Base-by-base conservation (phyloP, 148 eudicot species). In the Persicaria maculosa region DNA sequence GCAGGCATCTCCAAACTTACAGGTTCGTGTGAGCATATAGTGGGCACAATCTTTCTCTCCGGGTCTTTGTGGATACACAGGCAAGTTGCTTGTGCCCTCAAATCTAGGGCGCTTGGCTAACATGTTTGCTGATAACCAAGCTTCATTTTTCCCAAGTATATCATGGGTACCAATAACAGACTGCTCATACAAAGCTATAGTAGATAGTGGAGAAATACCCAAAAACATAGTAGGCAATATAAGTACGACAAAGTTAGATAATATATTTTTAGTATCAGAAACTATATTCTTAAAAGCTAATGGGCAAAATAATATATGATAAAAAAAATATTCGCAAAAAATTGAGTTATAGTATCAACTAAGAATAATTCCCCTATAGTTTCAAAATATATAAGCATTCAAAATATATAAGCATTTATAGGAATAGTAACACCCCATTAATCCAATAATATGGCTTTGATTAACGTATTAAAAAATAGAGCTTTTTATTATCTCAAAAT, bases 1-100 rank as follows among this genome's bases (percentile, higher is more conserved):
- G 99, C 99, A 95, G 86, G 71, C 85, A 71, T 95, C 97, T 88
- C 94, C 99, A 85, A 87, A 95, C 82, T 89, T 95, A 89, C 99
- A 95, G 86, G 92, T 92, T 84, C 99, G 90, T 74, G 99, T 95
- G 83, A 85, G 97, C 99, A 95, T 95, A 84, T 95, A 95, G 88
- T 88, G 90, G 77, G 91, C 84, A 86, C 99, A 95, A 71, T 90
- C 96, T 85, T 86, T 90, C 86, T 95, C 97, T 82, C 97, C 99
- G 11, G 97, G 99, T 86, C 99, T 92, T 87, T 95, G 97, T 20
- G 99, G 99, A 85, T 92, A 92, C 68, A 87, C 75, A 76, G 97
- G 88, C 86, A 92, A 89, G 87, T 78, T 78, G 96, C 88, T 87
- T 80, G 93, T 74, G 84, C 80, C 90, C 86, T 92, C 92, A 83